Percentiles rank a stretch among this genome's conserved stretches.
Evolutionary conservation across 2,329 filamentous ascomycete species (phyloP).

Genomic region (Penicillium concentricum): DNA sequence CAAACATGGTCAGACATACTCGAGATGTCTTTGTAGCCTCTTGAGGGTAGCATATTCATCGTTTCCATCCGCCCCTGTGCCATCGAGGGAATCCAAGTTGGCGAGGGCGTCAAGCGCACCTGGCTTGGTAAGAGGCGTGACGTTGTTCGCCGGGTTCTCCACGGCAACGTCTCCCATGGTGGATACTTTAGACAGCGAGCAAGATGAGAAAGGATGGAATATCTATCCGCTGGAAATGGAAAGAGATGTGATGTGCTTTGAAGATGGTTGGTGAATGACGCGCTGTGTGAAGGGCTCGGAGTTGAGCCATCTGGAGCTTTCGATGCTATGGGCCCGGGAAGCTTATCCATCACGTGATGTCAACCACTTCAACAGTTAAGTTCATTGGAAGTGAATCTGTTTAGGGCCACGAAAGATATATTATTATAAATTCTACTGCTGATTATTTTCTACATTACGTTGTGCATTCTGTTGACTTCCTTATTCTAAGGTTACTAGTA

Average conservation of each 20-base stretch:
- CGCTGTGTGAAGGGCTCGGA: constrained; percentile 17
- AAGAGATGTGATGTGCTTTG: neutral
- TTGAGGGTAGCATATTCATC: constrained; percentile 96
- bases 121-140: constrained; percentile 77
- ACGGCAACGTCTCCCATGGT: constrained; percentile 84
- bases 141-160: constrained; percentile 73
- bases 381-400: neutral
- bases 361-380: neutral
- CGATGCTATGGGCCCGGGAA: constrained; percentile 10
- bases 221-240: neutral
- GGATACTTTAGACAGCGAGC: constrained; percentile 9
- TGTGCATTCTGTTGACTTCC: too few species aligned
- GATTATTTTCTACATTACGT: neutral
- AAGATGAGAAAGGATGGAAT: neutral
- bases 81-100: constrained; percentile 87
- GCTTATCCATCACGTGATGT: constrained; percentile 11
- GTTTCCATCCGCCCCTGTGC: constrained; percentile 72
- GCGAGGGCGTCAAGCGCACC: constrained; percentile 75
- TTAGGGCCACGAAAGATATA: neutral
- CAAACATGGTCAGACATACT: constrained; percentile 57
- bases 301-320: constrained; percentile 19
- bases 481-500: neutral
- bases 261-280: constrained; percentile 11
- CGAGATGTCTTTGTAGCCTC: constrained; percentile 92
- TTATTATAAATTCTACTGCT: neutral